Conservation (phyloP, 106 monocot genomes). For the Apostasia ramifera region DNA sequence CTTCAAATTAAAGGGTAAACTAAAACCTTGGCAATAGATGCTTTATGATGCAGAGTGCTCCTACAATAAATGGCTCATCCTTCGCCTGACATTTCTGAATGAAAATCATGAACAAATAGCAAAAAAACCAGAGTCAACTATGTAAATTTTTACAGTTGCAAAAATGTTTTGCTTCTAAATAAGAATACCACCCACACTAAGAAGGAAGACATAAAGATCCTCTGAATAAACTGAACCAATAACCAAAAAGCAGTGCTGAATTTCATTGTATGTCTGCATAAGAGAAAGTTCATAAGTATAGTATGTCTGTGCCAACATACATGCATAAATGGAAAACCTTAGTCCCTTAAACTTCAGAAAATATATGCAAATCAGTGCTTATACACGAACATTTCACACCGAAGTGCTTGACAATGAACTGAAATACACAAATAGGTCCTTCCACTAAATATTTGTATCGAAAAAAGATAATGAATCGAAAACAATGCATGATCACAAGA, state of each 20-base stretch:
- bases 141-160: background rate
- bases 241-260: constrained; percentile 88
- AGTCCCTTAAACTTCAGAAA: background rate
- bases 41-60: constrained; percentile 67
- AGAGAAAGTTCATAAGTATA: background rate
- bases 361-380: background rate
- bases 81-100: constrained; percentile 78
- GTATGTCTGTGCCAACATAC: background rate
- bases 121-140: background rate
- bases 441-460: no score
- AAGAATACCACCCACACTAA: constrained; percentile 60
- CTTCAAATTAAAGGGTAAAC: background rate
- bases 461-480: no score
- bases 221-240: constrained; percentile 87
- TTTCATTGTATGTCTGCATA: constrained; percentile 87
- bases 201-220: constrained; percentile 71
- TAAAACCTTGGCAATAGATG: constrained; percentile 89
- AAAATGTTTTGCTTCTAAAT: background rate
- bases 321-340: background rate
- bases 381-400: background rate
- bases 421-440: background rate
- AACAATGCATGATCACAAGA: no score
- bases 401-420: background rate
- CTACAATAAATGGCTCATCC: constrained; percentile 67
- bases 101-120: background rate